Evolutionary conservation across 768 basidiomycete genomes (phyloP).

Genomic region (Auricularia sp.): DNA sequence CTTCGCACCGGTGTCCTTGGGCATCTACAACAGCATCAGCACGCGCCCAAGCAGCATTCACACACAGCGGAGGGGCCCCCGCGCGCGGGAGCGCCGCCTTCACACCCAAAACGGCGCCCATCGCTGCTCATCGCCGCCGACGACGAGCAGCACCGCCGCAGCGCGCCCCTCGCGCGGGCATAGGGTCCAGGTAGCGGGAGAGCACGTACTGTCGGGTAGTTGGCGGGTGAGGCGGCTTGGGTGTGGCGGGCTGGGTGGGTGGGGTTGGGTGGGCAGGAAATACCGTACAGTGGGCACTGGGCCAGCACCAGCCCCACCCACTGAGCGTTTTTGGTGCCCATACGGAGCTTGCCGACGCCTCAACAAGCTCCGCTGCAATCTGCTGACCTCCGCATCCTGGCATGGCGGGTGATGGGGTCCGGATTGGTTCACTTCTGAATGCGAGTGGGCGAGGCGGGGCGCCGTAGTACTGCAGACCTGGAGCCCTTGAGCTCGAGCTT

Average conservation of each 20-base stretch:
- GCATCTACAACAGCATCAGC: slow-evolving; percentile 42
- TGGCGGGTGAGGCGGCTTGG: background rate
- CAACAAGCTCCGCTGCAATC: too few relatives aligned
- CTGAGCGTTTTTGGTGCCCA: slow-evolving; percentile 1
- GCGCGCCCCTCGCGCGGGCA: background rate
- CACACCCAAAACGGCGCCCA: background rate
- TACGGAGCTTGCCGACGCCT: background rate
- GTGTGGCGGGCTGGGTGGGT: background rate
- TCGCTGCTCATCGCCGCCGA: background rate
- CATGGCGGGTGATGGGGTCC: background rate
- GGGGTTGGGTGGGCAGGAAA: background rate
- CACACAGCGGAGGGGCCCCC: too few relatives aligned
- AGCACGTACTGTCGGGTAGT: background rate
- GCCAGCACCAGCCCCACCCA: background rate
- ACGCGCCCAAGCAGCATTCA: background rate
- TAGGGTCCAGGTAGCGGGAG: background rate
- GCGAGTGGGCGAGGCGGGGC: too few relatives aligned
- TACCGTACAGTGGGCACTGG: background rate
- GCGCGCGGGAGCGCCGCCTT: background rate
- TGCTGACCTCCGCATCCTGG: background rate
- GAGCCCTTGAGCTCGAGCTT: too few relatives aligned
- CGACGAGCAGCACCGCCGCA: background rate
- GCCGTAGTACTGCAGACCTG: too few relatives aligned
- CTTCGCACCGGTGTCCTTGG: slow-evolving; percentile 58
- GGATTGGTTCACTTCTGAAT: too few relatives aligned